phyloP scores from a whole-genome alignment of 441 rosid genomes.

The Adansonia madagascariensis region DNA sequence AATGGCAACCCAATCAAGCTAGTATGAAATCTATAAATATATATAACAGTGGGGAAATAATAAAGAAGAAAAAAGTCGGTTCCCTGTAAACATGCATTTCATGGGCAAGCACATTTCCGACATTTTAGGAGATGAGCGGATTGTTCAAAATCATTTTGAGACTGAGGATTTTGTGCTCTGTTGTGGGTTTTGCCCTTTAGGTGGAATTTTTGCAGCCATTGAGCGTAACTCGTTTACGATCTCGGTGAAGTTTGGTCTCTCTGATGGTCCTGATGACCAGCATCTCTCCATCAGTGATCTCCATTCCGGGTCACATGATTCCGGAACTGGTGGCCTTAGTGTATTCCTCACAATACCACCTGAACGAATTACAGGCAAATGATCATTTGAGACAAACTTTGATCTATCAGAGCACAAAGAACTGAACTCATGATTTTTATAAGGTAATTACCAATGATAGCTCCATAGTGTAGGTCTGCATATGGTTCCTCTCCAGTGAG shows the following conservation, averaged over 20 bases:
- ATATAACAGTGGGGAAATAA: not conserved
- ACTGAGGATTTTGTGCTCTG: not conserved
- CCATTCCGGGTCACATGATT: constrained; percentile 65
- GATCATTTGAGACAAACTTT: not conserved
- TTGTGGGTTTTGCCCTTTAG: not conserved
- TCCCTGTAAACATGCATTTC: constrained; percentile 3
- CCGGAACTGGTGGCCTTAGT: constrained; percentile 66
- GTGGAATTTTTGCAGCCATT: constrained; percentile 41
- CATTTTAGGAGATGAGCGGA: not conserved
- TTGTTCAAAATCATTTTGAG: not conserved
- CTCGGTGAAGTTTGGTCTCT: constrained; percentile 67
- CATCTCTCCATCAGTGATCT: constrained; percentile 74
- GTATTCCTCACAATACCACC: constrained; percentile 82
- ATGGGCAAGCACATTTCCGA: constrained; percentile 4
- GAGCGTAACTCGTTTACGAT: constrained; percentile 54
- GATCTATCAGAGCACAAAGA: not conserved
- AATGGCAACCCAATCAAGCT: not conserved
- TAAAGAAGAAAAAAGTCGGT: not conserved
- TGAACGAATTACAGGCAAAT: constrained; percentile 25
- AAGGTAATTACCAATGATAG: constrained; percentile 64
- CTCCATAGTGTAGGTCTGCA: constrained; percentile 87
- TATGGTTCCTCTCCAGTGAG: constrained; percentile 86
- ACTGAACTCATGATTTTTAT: not conserved
- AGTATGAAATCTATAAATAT: not conserved
- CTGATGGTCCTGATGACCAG: constrained; percentile 65